Evolutionary conservation across 2,329 filamentous ascomycete genomes (phyloP).

Genomic region (Alternaria longipes): DNA sequence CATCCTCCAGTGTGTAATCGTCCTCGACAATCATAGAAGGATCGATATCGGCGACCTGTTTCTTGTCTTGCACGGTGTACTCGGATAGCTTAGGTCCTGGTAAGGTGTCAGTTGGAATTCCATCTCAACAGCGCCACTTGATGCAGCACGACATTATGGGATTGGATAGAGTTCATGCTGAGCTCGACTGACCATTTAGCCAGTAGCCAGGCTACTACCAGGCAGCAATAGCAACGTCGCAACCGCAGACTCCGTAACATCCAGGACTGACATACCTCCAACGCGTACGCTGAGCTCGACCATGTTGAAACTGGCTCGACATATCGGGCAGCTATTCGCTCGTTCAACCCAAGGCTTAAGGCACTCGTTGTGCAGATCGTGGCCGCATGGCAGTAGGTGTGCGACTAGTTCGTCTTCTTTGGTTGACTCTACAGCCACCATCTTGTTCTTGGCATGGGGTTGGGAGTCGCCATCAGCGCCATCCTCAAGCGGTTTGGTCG

Average conservation of each 20-base stretch:
- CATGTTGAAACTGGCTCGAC: slow-evolving; percentile 87
- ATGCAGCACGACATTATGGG: slow-evolving; percentile 14
- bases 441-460: slow-evolving; percentile 25
- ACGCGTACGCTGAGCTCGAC: slow-evolving; percentile 83
- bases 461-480: slow-evolving; percentile 35
- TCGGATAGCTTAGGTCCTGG: slow-evolving; percentile 66
- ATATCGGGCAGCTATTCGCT: slow-evolving; percentile 98
- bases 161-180: slow-evolving; percentile 30
- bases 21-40: slow-evolving; percentile 78
- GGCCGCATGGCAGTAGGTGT: slow-evolving; percentile 79
- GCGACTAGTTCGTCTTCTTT: slow-evolving; percentile 65
- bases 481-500: slow-evolving; percentile 39
- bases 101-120: slow-evolving; percentile 21
- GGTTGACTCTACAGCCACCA: slow-evolving; percentile 39
- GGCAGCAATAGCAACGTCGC: slow-evolving; percentile 28
- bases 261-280: slow-evolving; percentile 69
- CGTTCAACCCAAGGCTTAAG: slow-evolving; percentile 94
- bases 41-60: slow-evolving; percentile 90
- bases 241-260: slow-evolving; percentile 26
- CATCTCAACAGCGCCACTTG: slow-evolving; percentile 7
- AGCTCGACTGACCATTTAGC: slow-evolving; percentile 45
- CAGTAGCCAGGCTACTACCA: slow-evolving; percentile 30
- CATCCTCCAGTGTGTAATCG: slow-evolving; percentile 66
- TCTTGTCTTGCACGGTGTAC: slow-evolving; percentile 78
- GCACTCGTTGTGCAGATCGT: slow-evolving; percentile 92